Percentiles rank a stretch among this genome's conserved stretches.
phyloP scores from a whole-genome alignment of 2,329 filamentous ascomycete species.

The Diaporthe capsici region DNA sequence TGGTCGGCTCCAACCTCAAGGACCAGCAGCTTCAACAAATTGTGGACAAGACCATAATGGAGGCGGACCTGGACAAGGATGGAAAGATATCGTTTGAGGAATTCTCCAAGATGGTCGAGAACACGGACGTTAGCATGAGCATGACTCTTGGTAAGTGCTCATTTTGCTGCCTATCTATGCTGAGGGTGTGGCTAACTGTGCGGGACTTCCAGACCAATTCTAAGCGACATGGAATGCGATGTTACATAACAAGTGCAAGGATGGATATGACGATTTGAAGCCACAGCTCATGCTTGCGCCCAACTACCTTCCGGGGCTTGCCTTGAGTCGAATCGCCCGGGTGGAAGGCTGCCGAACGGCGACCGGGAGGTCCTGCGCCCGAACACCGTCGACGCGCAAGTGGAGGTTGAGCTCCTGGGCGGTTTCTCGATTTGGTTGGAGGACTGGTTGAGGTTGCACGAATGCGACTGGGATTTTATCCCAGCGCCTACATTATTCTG shows the following conservation, averaged over 20 bases:
- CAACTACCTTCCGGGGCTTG: too few relatives aligned
- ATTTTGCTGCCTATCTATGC: not conserved
- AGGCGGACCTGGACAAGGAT: conserved; percentile 94
- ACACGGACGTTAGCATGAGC: conserved; percentile 84
- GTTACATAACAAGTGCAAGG: conserved; percentile 4
- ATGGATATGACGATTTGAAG: not conserved
- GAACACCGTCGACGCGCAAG: not conserved
- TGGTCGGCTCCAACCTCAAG: conserved; percentile 99
- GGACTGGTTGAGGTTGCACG: conserved; percentile 9
- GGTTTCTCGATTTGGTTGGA: conserved; percentile 9
- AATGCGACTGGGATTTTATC: conserved; percentile 1
- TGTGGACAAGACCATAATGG: conserved; percentile 99
- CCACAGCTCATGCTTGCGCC: not conserved
- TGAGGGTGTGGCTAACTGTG: not conserved
- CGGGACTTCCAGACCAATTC: conserved; percentile 21
- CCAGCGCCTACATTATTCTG: conserved; percentile 15
- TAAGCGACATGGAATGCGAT: conserved; percentile 13
- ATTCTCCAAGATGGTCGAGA: conserved; percentile 99
- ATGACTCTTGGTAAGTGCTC: conserved; percentile 76
- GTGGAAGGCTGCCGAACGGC: not conserved
- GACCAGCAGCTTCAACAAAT: conserved; percentile 99
- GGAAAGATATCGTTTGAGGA: conserved; percentile 99
- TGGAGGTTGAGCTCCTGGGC: not conserved
- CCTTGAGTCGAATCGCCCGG: not conserved
- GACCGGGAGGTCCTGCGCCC: not conserved